These are phyloP conservation scores for Pugionium dolabratum DNA, from an alignment of 345 rosid species.

Conservation along the genomic window DNA sequence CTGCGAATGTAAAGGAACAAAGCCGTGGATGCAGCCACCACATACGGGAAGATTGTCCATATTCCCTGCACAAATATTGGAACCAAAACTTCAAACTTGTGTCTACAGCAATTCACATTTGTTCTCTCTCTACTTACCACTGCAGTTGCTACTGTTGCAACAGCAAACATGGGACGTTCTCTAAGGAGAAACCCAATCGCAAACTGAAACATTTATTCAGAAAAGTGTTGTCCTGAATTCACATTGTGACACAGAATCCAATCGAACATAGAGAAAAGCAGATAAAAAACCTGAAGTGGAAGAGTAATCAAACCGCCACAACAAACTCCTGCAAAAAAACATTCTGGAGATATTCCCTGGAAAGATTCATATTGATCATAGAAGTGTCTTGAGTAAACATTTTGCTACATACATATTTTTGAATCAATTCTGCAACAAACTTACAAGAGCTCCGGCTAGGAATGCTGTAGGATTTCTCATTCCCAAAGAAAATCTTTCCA, in stretches of 20 bases:
- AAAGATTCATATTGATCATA: background rate
- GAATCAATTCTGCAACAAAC: constrained; percentile 26
- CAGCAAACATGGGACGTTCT: constrained; percentile 69
- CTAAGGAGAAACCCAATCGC: constrained; percentile 72
- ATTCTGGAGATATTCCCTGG: constrained; percentile 86
- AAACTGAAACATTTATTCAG: constrained; percentile 50
- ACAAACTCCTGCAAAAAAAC: constrained; percentile 92
- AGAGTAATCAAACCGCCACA: constrained; percentile 88
- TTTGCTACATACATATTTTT: background rate
- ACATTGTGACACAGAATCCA: background rate
- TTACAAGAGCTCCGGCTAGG: constrained; percentile 76
- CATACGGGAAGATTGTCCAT: constrained; percentile 80
- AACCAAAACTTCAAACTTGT: constrained; percentile 7
- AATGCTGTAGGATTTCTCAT: constrained; percentile 89
- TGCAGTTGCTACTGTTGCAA: constrained; percentile 77
- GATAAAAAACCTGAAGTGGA: constrained; percentile 61
- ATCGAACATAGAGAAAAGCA: background rate
- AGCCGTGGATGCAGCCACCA: constrained; percentile 71
- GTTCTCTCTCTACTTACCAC: constrained; percentile 51
- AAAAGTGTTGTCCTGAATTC: background rate
- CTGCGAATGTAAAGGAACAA: constrained; percentile 48
- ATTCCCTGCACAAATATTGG: constrained; percentile 53
- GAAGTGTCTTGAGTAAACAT: background rate
- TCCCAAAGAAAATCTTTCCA: constrained; percentile 83
- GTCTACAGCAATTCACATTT: background rate